phyloP scores from a whole-genome alignment of 495 filamentous ascomycete species.

The Elaphomyces granulatus region DNA sequence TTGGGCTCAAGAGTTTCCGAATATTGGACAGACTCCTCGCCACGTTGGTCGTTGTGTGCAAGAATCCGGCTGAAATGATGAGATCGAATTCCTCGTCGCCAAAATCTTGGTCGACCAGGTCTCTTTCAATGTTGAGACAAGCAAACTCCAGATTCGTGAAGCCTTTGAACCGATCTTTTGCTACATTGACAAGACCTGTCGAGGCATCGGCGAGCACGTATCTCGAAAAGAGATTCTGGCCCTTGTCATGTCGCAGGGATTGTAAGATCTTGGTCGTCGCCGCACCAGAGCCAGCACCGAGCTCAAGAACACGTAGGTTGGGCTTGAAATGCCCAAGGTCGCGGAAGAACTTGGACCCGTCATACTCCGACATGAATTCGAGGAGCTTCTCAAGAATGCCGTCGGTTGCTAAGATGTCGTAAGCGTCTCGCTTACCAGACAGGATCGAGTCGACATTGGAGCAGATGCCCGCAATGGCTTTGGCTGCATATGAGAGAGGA shows the following conservation, averaged over 20 bases:
- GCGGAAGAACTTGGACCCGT: constrained; percentile 1
- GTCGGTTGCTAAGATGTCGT: background rate
- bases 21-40: constrained; percentile 26
- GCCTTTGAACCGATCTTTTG: constrained; percentile 15
- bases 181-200: constrained; percentile 26
- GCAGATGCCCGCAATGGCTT: background rate
- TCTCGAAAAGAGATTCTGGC: constrained; percentile 1
- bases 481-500: background rate
- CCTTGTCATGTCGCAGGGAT: background rate
- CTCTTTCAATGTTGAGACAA: constrained; percentile 28
- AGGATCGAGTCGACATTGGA: constrained; percentile 4
- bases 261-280: constrained; percentile 4
- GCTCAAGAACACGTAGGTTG: constrained; percentile 21
- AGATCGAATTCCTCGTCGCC: constrained; percentile 32
- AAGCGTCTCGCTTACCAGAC: constrained; percentile 1
- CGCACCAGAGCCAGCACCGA: constrained; percentile 25
- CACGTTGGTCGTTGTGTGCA: constrained; percentile 35
- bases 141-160: background rate
- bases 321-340: constrained; percentile 22
- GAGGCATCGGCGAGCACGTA: constrained; percentile 38
- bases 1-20: constrained; percentile 13
- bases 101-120: constrained; percentile 32
- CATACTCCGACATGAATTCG: background rate
- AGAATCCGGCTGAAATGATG: constrained; percentile 29
- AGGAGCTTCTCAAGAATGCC: background rate